Evolutionary conservation across 805 yeast genomes (phyloP), one percentile per base, ranked within the genome.

Genomic region (Candida dajiaensis): DNA sequence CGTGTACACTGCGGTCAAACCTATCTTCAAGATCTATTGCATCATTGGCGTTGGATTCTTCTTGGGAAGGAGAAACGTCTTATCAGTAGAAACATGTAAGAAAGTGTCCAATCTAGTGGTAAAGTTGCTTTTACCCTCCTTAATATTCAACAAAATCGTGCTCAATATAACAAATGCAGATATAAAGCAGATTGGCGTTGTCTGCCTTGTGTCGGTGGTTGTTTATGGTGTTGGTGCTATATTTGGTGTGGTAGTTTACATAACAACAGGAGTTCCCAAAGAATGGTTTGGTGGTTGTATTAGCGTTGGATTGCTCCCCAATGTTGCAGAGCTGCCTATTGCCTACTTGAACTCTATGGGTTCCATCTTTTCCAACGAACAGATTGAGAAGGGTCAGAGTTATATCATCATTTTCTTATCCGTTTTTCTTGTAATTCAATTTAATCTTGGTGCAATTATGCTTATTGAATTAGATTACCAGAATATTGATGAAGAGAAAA

Each of bases 381-480:
- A 85, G 50, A 88, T 87, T 33, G 73, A 78, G 45, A 75, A 76
- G 54, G 97, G 97, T 22, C 83, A 85, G 22, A 94, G 97, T 1
- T 87, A 85, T 64, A 83, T 86, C 19, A 83, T 89, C 57, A 82
- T 89, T 29, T 85, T 84, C 55, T 70, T 83, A 40, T 83, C 88
- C 3, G 72, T 83, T 29, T 85, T 64, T 67, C 80, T 47, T 63
- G 82, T 38, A 68, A 74, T 59, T 77, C 87, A 59, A 16, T 89
- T 89, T 67, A 84, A 86, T 56, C 61, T 84, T 35, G 97, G 97
- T 10, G 80, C 87, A 2, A 83, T 81, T 56, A 72, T 80, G 52
- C 66, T 89, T 46, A 73, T 89, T 21, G 85, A 80, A 46, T 70
- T 74, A 65, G 97, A 89, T 63, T 85, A 38, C 9, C 21, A 21